Conservation (phyloP, 2,329 filamentous ascomycete species). For the Amylocarpus encephaloides region DNA sequence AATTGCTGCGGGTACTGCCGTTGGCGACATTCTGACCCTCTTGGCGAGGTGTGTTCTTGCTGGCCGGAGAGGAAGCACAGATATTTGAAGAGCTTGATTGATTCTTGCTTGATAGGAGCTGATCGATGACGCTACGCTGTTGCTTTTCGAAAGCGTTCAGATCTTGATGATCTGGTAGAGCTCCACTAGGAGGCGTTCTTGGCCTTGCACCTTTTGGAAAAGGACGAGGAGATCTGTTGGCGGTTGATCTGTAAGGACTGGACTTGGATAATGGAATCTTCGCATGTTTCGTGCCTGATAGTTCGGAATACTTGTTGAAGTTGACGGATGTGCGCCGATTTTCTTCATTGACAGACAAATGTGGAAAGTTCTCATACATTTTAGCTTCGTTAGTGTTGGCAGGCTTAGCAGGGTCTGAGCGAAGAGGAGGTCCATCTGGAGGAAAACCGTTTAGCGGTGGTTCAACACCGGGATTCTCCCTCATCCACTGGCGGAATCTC, state of each 20-base stretch:
- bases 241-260: not conserved
- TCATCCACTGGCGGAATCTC: conserved; percentile 16
- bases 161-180: conserved; percentile 12
- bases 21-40: not conserved
- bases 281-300: not conserved
- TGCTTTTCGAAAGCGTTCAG: conserved; percentile 20
- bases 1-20: conserved; percentile 6
- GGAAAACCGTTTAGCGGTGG: conserved; percentile 16
- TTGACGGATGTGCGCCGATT: conserved; percentile 6
- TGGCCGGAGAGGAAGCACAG: not conserved
- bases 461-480: conserved; percentile 15
- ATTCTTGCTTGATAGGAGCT: conserved; percentile 20
- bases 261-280: conserved; percentile 2
- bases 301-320: not conserved
- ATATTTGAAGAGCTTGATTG: conserved; percentile 1
- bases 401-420: conserved; percentile 15
- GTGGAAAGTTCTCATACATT: conserved; percentile 25
- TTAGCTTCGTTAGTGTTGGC: conserved; percentile 15
- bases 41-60: not conserved
- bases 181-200: conserved; percentile 28
- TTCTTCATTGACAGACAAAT: conserved; percentile 12
- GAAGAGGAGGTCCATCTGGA: conserved; percentile 21
- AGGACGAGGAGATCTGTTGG: conserved; percentile 12
- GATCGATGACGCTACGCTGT: conserved; percentile 20
- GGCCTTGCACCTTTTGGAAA: conserved; percentile 6